phyloP scores from a whole-genome alignment of 805 yeast genomes.

The Jamesozyma lodderae region DNA sequence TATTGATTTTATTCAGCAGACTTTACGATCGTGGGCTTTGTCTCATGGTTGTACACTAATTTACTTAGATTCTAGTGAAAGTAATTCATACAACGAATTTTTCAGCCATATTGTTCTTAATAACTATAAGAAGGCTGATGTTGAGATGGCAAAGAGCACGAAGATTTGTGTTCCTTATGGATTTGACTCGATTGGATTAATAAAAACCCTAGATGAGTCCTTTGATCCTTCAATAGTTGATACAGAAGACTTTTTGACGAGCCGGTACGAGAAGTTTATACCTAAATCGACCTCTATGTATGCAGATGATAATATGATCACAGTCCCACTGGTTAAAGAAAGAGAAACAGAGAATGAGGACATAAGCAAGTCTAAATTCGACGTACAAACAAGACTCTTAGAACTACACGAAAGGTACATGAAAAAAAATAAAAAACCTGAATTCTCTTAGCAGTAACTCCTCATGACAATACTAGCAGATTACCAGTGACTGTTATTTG shows the following conservation, averaged over 20 bases:
- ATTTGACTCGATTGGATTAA: constrained; percentile 46
- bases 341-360: no score
- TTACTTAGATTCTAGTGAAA: constrained; percentile 5
- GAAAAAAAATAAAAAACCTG: no score
- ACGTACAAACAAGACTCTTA: no score
- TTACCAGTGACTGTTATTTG: no score
- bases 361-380: no score
- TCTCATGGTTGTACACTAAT: constrained; percentile 9
- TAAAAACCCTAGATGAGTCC: constrained; percentile 32
- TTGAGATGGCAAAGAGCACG: constrained; percentile 13
- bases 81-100: not conserved
- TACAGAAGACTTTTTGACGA: not conserved
- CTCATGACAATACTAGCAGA: no score
- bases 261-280: not conserved
- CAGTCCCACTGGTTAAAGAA: no score
- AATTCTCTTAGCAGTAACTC: no score
- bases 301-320: no score
- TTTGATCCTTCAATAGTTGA: constrained; percentile 19
- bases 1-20: constrained; percentile 21
- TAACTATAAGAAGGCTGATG: constrained; percentile 2
- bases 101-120: not conserved
- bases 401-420: no score
- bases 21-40: constrained; percentile 16
- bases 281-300: no score
- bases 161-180: constrained; percentile 38